These are phyloP conservation scores for Penicillium sp. DNA, from an alignment of 2,329 filamentous ascomycete genomes.

Conservation along the genomic window DNA sequence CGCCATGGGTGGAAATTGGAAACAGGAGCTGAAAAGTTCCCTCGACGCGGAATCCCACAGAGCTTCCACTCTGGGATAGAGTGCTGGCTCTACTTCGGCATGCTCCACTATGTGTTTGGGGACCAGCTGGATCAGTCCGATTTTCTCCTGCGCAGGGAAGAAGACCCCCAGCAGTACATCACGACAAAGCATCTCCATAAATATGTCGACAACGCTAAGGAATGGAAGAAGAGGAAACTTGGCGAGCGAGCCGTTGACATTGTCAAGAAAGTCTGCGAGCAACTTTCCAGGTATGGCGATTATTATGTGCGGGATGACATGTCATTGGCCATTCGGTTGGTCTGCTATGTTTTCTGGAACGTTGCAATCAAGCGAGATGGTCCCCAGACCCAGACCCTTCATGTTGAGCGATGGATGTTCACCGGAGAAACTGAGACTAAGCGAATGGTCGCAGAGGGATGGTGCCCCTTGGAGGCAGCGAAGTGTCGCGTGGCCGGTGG, in stretches of 20 bases:
- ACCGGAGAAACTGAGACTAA: not conserved
- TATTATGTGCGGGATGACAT: not conserved
- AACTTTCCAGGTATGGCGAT: not conserved
- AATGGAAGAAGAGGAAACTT: conserved; percentile 12
- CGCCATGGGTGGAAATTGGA: not conserved
- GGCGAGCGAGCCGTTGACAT: conserved; percentile 7
- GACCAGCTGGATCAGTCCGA: conserved; percentile 10
- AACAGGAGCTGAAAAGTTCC: not conserved
- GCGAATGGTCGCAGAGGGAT: not conserved
- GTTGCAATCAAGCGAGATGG: not conserved
- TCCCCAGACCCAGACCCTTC: not conserved
- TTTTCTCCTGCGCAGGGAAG: conserved; percentile 2
- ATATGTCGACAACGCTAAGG: conserved; percentile 8
- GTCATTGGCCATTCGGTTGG: not conserved
- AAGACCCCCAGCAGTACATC: not conserved
- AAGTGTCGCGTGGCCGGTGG: not conserved
- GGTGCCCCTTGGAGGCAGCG: not conserved
- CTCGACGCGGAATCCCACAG: not conserved
- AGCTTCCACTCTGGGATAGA: not conserved
- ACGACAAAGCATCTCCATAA: conserved; percentile 9
- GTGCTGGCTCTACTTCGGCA: conserved; percentile 16
- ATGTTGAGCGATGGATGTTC: not conserved
- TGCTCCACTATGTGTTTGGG: conserved; percentile 8
- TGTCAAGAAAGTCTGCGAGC: conserved; percentile 9
- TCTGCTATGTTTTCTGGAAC: not conserved